These are phyloP conservation scores for Hygrocybe punicea DNA, from an alignment of 768 basidiomycete genomes.

Conservation along the genomic window DNA sequence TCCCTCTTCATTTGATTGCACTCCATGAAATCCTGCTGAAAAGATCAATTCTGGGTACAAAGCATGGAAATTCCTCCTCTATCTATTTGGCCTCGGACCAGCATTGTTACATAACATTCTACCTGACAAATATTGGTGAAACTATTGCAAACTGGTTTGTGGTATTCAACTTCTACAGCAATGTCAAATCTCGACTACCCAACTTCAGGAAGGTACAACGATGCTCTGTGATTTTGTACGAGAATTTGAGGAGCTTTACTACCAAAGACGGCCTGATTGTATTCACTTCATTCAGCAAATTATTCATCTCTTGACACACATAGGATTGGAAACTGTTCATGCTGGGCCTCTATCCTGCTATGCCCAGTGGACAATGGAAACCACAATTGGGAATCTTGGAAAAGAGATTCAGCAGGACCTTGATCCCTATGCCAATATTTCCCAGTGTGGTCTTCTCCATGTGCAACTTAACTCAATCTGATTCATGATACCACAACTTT, in stretches of 20 bases:
- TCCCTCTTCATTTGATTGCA: slow-evolving; percentile 34
- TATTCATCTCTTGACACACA: slow-evolving; percentile 4
- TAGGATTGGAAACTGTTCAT: slow-evolving; percentile 2
- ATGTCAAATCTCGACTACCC: not conserved
- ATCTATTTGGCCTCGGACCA: slow-evolving; percentile 12
- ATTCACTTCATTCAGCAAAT: slow-evolving; percentile 1
- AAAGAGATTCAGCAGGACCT: slow-evolving; percentile 5
- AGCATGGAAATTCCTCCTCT: slow-evolving; percentile 15
- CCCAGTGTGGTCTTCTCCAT: slow-evolving; percentile 8
- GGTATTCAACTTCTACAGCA: slow-evolving; percentile 10
- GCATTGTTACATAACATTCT: slow-evolving; percentile 10
- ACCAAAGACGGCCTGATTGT: not conserved
- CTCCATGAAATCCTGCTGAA: slow-evolving; percentile 33
- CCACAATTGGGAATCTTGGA: slow-evolving; percentile 9
- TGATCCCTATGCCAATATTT: slow-evolving; percentile 7
- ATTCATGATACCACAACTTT: slow-evolving; percentile 4
- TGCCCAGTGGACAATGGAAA: slow-evolving; percentile 10
- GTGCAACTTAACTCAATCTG: slow-evolving; percentile 4
- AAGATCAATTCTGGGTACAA: slow-evolving; percentile 27
- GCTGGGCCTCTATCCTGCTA: slow-evolving; percentile 1
- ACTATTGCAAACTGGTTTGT: slow-evolving; percentile 16
- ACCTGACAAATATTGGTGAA: slow-evolving; percentile 5
- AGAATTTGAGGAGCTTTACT: slow-evolving; percentile 7
- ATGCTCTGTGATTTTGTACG: slow-evolving; percentile 3
- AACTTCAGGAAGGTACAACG: not conserved